Conservation (phyloP, 2,329 filamentous ascomycete genomes). For the Didymella pinodella region DNA sequence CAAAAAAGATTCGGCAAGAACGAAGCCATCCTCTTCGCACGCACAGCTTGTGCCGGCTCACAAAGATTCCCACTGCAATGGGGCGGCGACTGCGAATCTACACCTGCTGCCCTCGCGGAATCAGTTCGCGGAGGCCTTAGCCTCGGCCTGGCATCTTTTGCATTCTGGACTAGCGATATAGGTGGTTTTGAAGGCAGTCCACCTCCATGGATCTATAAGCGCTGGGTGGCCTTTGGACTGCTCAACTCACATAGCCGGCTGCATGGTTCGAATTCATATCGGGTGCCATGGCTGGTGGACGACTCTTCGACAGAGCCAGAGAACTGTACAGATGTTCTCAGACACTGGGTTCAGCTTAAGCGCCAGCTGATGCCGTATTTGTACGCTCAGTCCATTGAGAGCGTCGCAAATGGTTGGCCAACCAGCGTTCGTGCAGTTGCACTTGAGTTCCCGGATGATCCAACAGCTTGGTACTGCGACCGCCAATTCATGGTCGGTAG, state of each 20-base stretch:
- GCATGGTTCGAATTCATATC: slow-evolving; percentile 74
- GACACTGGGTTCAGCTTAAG: slow-evolving; percentile 63
- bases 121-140: slow-evolving; percentile 71
- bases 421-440: slow-evolving; percentile 69
- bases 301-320: slow-evolving; percentile 61
- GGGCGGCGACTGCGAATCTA: slow-evolving; percentile 79
- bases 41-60: slow-evolving; percentile 71
- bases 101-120: slow-evolving; percentile 76
- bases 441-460: slow-evolving; percentile 74
- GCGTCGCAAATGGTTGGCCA: slow-evolving; percentile 64
- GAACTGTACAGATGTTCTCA: slow-evolving; percentile 62
- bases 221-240: slow-evolving; percentile 79
- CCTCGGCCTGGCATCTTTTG: slow-evolving; percentile 69
- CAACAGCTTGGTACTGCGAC: slow-evolving; percentile 72
- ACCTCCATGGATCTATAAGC: slow-evolving; percentile 74
- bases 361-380: slow-evolving; percentile 67
- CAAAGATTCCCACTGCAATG: slow-evolving; percentile 72
- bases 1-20: slow-evolving; percentile 60
- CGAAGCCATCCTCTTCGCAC: slow-evolving; percentile 71
- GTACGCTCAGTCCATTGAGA: slow-evolving; percentile 60
- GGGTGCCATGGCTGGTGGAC: slow-evolving; percentile 78
- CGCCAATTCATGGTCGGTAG: slow-evolving; percentile 77
- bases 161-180: slow-evolving; percentile 75
- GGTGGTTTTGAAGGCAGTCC: slow-evolving; percentile 76
- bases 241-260: slow-evolving; percentile 74